These are phyloP conservation scores for Candida tunisiensis DNA, from an alignment of 1,139 yeast species.

Conservation along the genomic window DNA sequence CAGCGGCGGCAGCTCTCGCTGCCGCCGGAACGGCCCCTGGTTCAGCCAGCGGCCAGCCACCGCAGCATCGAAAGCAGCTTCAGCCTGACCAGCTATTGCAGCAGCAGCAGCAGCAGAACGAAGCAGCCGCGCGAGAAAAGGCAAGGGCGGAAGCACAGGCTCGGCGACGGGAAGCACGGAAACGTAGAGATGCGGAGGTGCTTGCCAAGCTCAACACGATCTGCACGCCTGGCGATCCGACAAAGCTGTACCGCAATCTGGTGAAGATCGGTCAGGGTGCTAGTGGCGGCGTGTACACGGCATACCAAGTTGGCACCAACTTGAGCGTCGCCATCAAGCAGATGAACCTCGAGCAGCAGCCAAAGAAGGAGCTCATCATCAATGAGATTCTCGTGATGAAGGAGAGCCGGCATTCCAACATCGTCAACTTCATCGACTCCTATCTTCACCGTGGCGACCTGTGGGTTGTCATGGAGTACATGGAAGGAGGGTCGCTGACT, in stretches of 20 bases:
- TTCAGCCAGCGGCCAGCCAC: constrained; percentile 6
- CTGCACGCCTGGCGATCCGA: constrained; percentile 85
- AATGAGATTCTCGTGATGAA: constrained; percentile 94
- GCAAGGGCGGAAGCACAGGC: constrained; percentile 25
- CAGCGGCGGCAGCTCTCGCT: neutral
- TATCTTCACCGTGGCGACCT: constrained; percentile 49
- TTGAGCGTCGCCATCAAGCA: constrained; percentile 85
- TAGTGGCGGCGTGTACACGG: constrained; percentile 92
- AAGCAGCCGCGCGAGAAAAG: constrained; percentile 9
- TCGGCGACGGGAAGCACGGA: constrained; percentile 53
- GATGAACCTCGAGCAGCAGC: constrained; percentile 87
- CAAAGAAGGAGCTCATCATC: constrained; percentile 83
- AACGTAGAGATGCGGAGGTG: constrained; percentile 52
- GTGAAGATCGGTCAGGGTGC: constrained; percentile 96
- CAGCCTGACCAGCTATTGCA: constrained; percentile 14
- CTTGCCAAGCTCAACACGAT: constrained; percentile 56
- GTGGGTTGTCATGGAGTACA: constrained; percentile 97
- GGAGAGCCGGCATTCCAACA: constrained; percentile 79
- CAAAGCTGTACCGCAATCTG: constrained; percentile 45
- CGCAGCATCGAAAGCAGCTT: constrained; percentile 6
- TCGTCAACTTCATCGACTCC: constrained; percentile 85
- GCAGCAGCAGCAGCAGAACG: constrained; percentile 12
- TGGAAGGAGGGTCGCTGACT: constrained; percentile 96
- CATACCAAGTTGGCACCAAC: constrained; percentile 46
- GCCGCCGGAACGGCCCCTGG: constrained; percentile 7